These are phyloP conservation scores for Jackrogersella multiformis DNA, from an alignment of 495 filamentous ascomycete species.

Conservation along the genomic window DNA sequence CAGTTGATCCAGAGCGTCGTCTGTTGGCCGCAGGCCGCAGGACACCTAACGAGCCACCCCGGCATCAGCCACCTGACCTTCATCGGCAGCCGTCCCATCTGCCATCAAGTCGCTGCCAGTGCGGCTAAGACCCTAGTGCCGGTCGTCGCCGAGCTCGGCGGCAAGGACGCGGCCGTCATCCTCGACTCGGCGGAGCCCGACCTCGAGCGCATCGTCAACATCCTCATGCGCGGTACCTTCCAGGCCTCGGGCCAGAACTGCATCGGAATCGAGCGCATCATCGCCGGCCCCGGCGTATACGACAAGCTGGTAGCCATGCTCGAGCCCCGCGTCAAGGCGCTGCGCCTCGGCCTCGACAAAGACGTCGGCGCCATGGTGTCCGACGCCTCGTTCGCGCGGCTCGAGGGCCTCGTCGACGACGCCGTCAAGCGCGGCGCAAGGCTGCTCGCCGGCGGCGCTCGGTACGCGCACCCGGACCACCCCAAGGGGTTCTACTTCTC, in stretches of 20 bases:
- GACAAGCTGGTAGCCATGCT: slow-evolving; percentile 74
- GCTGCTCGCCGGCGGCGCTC: slow-evolving; percentile 82
- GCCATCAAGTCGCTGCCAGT: slow-evolving; percentile 84
- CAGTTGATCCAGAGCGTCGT: slow-evolving; percentile 83
- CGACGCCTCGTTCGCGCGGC: slow-evolving; percentile 69
- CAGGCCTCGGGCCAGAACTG: slow-evolving; percentile 99
- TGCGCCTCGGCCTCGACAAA: slow-evolving; percentile 70
- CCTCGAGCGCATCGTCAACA: slow-evolving; percentile 74
- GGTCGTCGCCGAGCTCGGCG: slow-evolving; percentile 87
- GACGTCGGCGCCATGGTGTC: slow-evolving; percentile 95
- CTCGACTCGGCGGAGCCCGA: slow-evolving; percentile 79
- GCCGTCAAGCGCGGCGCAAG: slow-evolving; percentile 81
- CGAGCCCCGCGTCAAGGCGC: slow-evolving; percentile 70
- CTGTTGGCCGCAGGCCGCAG: slow-evolving; percentile 86
- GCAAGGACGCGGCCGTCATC: slow-evolving; percentile 94
- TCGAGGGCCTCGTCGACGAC: slow-evolving; percentile 77
- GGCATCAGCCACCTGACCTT: slow-evolving; percentile 93
- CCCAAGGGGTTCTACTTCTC: slow-evolving; percentile 87
- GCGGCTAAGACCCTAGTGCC: slow-evolving; percentile 87
- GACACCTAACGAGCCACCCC: slow-evolving; percentile 85
- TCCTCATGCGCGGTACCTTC: slow-evolving; percentile 91
- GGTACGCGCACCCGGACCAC: slow-evolving; percentile 72
- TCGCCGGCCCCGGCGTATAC: slow-evolving; percentile 80
- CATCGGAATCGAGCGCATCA: slow-evolving; percentile 93
- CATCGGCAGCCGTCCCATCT: slow-evolving; percentile 89